Evolutionary conservation across 2,329 filamentous ascomycete genomes (phyloP).

Genomic region (Fusarium sp.): DNA sequence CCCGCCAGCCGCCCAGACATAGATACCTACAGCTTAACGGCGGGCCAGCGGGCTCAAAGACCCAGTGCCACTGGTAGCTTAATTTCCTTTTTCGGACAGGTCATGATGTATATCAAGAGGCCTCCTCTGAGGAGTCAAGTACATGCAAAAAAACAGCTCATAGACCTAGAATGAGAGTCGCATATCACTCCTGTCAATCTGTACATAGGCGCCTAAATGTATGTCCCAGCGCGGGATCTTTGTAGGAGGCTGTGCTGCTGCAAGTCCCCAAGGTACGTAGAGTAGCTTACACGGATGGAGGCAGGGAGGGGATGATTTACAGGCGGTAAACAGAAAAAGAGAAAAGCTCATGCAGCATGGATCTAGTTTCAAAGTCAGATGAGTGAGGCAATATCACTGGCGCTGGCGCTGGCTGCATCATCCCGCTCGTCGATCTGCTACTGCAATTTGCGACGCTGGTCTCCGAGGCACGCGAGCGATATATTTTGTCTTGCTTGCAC

Average conservation of each 20-base stretch:
- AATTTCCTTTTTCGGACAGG: constrained; percentile 25
- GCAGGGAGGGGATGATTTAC: neutral
- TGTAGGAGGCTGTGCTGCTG: constrained; percentile 34
- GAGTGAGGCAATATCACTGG: constrained; percentile 25
- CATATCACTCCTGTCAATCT: neutral
- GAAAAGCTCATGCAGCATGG: constrained; percentile 11
- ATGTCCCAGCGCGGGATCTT: constrained; percentile 16
- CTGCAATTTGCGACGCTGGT: neutral
- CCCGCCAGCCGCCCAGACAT: neutral
- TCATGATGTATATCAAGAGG: constrained; percentile 19
- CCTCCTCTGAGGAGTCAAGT: constrained; percentile 17
- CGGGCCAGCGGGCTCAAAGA: constrained; percentile 7
- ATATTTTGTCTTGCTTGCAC: constrained; percentile 12
- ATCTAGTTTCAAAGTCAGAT: constrained; percentile 14
- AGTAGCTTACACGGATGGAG: constrained; percentile 17
- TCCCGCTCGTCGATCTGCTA: constrained; percentile 15
- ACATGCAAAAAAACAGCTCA: constrained; percentile 30
- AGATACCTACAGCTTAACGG: neutral
- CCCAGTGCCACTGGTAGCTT: constrained; percentile 18
- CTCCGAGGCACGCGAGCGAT: constrained; percentile 28
- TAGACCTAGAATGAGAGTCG: neutral
- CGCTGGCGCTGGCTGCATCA: neutral
- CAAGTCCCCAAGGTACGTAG: neutral
- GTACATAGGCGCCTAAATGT: neutral
- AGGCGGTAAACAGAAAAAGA: constrained; percentile 11